Evolutionary conservation across 2,329 filamentous ascomycete species (phyloP), one percentile per base, ranked within the genome.

Genomic region (Curvularia sp.): DNA sequence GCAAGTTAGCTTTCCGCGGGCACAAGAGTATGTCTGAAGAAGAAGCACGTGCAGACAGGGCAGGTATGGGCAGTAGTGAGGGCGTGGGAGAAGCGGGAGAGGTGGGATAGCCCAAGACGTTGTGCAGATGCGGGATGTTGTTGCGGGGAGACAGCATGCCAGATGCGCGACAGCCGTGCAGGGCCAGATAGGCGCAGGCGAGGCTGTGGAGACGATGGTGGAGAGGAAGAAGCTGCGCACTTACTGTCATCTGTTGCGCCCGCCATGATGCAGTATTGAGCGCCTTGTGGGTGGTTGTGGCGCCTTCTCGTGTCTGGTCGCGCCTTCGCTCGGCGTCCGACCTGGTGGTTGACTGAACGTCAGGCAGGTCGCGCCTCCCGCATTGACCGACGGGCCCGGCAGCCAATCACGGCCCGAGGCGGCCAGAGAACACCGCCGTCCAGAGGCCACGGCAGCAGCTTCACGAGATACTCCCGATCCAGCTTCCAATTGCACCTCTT

Each of bases 211-310:
- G n/a, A 9, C 30, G 19, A 18, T 47, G 32, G 32, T 2, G n/a
- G 28, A 50, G 23, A 7, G 38, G 15, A 23, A 49, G 34, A 34
- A 43, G 13, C 4, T 15, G 50, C 34, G 50, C 21, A 72, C 74
- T 72, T 65, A 78, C 75, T 67, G 56, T 79, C 76, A 39, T 79
- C 77, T 53, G 67, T 61, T 64, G 65, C 54, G 63, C 69, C 72
- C 51, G 72, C 72, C 75, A 78, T 78, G 63, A 43, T 58, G 57
- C 30, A 28, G 59, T 60, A 23, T 50, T 48, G 50, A 34, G 60
- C 57, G 57, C 42, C 53, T 53, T 60, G 53, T 41, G 42, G n/a
- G 43, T 46, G 53, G 13, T 28, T 43, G 59, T 1, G 36, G 60
- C 57, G 57, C 43, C 51, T 56, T 59, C 55, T 45, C 39, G 27